These are phyloP conservation scores for Laburnicola sp. DNA, from an alignment of 2,329 filamentous ascomycete species.

Conservation along the genomic window DNA sequence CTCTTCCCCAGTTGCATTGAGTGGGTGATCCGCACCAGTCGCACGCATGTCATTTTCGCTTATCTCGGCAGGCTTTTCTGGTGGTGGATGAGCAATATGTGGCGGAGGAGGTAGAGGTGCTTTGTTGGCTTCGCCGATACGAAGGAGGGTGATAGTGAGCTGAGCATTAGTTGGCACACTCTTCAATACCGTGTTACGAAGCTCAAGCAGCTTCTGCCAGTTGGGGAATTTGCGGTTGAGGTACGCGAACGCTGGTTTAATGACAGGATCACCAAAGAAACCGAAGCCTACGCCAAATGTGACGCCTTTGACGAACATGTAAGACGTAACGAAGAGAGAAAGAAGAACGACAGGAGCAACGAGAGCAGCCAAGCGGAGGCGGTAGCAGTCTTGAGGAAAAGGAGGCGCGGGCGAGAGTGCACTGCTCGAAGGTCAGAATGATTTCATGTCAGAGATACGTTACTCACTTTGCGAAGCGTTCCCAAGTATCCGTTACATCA, in stretches of 20 bases:
- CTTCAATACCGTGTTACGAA: constrained; percentile 75
- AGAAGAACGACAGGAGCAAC: constrained; percentile 49
- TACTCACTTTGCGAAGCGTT: constrained; percentile 62
- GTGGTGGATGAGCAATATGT: constrained; percentile 48
- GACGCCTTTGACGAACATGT: constrained; percentile 62
- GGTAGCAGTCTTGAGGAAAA: constrained; percentile 50
- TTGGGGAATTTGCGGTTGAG: constrained; percentile 66
- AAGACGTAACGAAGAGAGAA: constrained; percentile 53
- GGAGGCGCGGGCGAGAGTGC: constrained; percentile 54
- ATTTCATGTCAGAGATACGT: neutral
- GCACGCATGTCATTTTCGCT: constrained; percentile 55
- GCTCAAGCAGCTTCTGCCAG: constrained; percentile 75
- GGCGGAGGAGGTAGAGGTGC: constrained; percentile 71
- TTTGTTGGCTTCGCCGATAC: constrained; percentile 79
- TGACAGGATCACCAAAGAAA: constrained; percentile 80
- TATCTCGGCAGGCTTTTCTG: constrained; percentile 56
- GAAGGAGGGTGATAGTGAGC: constrained; percentile 76
- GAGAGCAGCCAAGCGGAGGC: constrained; percentile 51
- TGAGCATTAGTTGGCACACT: constrained; percentile 87
- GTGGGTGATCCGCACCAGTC: constrained; percentile 57
- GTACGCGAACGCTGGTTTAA: constrained; percentile 61
- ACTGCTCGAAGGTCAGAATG: constrained; percentile 22
- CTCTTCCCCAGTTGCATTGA: constrained; percentile 67
- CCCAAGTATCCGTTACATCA: constrained; percentile 64
- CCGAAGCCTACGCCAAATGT: constrained; percentile 71